Evolutionary conservation across 148 eudicot genomes (phyloP), one percentile per base, ranked within the genome.

Genomic region (Spergularia bocconei): DNA sequence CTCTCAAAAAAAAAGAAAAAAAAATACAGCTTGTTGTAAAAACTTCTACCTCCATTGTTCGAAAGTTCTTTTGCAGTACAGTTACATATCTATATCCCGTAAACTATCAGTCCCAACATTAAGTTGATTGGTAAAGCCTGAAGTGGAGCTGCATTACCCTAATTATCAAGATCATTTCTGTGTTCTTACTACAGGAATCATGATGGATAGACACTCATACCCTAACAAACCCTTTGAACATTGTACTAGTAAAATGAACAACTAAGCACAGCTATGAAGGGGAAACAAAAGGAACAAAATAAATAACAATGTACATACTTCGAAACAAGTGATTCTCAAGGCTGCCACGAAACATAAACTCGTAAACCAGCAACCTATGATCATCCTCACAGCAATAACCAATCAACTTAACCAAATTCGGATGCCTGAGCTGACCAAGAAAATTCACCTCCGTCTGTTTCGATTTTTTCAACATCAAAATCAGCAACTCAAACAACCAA

Each of bases 371-470:
- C 74, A 93, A 84, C 50, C 98, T 85, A 75, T 93, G 97, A 54
- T 93, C 98, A 85, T 93, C 98, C 85, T 93, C 97, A 60, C 97
- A 93, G 82, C 98, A 93, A 79, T 91, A 93, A 54, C 98, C 98
- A 81, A 93, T 91, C 84, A 93, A 78, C 82, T 91, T 93, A 64
- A 93, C 98, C 74, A 93, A 78, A 85, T 93, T 91, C 25, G 98
- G 90, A 79, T 93, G 98, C 59, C 97, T 80, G 65, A 93, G 87
- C 89, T 93, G 98, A 29, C 98, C 98, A 57, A 93, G 97, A 80
- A 93, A 93, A 79, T 88, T 88, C 76, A 93, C 98, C 79, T 93
- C 98, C 57, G 97, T 93, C 96, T 92, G 85, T 41, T 19, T 9
- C 20, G 70, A 65, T 59, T 25, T 25, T 25, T 47, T 68, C 17